Base-by-base conservation (phyloP, 129 eudicot species). In the Sambucus nigra region DNA sequence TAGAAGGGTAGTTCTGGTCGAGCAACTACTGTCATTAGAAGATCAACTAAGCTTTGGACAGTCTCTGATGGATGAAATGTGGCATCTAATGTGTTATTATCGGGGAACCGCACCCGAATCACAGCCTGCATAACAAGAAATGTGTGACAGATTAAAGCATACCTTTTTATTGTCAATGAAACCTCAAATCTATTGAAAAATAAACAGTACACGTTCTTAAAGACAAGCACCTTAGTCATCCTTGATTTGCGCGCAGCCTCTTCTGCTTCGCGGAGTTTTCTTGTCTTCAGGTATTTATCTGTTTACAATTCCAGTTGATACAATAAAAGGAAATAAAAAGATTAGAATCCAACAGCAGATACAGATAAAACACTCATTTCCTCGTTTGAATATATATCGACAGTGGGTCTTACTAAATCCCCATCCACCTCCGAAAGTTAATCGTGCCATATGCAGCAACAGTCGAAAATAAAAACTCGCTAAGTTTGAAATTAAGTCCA, bases 1-100 rank as follows among this genome's bases (percentile, higher is more conserved):
- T 89, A 65, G 64, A 81, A 81, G 2, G 95, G 94, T 44, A 78
- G 51, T 40, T 81, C 80, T 0, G 98, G 86, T 41, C 53, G 79
- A 21, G 83, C 81, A 61, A 81, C 35, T 50, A 79, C 95, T 73
- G 69, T 81, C 44, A n/a, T 53, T 27, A 89, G 77, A 58, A 89
- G 74, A 74, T 89, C 98, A 67, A 60, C 40, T 55, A 91, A 51
- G 68, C 70, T 72, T 48, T 91, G 86, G 31, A 91, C 67, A 7
- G 86, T 69, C 67, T 89, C 95, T 3, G 95, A 81, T 61, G 95
- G 94, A 76, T 85, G 94, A 60, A 91, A 91, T 42, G 73, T 57
- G 41, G 69, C 95, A 71, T 91, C 94, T 39, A 91, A 57, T 12
- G 95, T 89, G 59, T 65, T 62, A 64, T 85, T 79, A 61, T 89